Percentiles rank a stretch among this genome's conserved stretches.
These are phyloP conservation scores for Botrytis sinoallii DNA, from an alignment of 2,329 filamentous ascomycete genomes.

Conservation along the genomic window DNA sequence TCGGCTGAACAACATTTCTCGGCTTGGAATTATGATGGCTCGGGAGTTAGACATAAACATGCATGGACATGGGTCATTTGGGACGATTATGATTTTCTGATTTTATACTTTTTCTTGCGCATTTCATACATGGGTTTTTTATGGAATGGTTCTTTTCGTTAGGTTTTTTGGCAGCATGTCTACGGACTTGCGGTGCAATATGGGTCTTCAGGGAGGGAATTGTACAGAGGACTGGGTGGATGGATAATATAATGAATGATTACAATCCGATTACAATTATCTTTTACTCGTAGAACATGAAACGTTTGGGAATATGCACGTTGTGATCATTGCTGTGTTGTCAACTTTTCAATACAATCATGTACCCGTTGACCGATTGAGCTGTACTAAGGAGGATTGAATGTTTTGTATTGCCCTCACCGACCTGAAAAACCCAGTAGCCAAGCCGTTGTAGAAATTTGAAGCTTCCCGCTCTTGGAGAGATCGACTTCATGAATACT, in stretches of 20 bases:
- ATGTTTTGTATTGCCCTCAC: background rate
- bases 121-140: slow-evolving; percentile 5
- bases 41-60: background rate
- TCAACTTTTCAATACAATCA: background rate
- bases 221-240: slow-evolving; percentile 11
- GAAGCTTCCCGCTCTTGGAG: background rate
- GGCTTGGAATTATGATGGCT: slow-evolving; percentile 3
- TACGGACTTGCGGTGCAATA: slow-evolving; percentile 26
- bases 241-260: slow-evolving; percentile 22
- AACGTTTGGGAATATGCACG: background rate
- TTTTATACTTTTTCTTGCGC: background rate
- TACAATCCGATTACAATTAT: slow-evolving; percentile 20
- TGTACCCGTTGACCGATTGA: background rate
- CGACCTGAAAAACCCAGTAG: background rate
- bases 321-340: slow-evolving; percentile 1
- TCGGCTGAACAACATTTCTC: slow-evolving; percentile 8
- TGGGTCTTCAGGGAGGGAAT: slow-evolving; percentile 11
- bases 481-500: background rate
- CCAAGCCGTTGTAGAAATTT: background rate
- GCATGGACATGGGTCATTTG: slow-evolving; percentile 3
- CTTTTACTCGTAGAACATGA: background rate
- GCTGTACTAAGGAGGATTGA: background rate
- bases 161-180: slow-evolving; percentile 27
- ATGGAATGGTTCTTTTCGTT: slow-evolving; percentile 16
- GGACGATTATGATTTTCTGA: background rate